phyloP scores from a whole-genome alignment of 179 eudicot genomes.

The Amaranthus tricolor region DNA sequence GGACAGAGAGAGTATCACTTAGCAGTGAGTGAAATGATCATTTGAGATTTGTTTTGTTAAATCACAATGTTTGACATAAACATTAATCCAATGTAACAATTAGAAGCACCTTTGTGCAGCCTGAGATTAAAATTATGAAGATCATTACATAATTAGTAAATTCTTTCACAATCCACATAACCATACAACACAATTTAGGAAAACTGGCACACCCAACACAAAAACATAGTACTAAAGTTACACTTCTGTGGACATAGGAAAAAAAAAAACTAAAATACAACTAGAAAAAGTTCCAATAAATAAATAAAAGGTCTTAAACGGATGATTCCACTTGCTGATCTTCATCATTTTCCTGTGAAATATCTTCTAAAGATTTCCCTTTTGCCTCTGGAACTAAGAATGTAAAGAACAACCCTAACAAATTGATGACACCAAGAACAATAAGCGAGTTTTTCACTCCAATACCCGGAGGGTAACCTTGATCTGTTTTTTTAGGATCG shows the following conservation, averaged over 20 bases:
- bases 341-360: conserved; percentile 43
- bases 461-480: conserved; percentile 52
- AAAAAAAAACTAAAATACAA: neutral
- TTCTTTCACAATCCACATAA: neutral
- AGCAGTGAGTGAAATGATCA: neutral
- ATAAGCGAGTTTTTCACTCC: conserved; percentile 48
- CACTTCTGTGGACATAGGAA: neutral
- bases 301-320: neutral
- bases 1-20: neutral
- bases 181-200: neutral
- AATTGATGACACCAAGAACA: conserved; percentile 35
- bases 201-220: neutral
- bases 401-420: conserved; percentile 41
- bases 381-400: conserved; percentile 57
- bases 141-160: neutral
- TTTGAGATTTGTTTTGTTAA: neutral
- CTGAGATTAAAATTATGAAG: neutral
- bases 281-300: neutral
- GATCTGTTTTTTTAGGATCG: conserved; percentile 40
- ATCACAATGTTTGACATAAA: neutral
- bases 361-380: conserved; percentile 58
- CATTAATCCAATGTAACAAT: neutral
- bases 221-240: neutral
- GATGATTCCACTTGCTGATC: conserved; percentile 11
- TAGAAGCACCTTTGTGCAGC: neutral